These are phyloP conservation scores for Echites panduratus DNA, from an alignment of 257 asterid species.

Conservation along the genomic window DNA sequence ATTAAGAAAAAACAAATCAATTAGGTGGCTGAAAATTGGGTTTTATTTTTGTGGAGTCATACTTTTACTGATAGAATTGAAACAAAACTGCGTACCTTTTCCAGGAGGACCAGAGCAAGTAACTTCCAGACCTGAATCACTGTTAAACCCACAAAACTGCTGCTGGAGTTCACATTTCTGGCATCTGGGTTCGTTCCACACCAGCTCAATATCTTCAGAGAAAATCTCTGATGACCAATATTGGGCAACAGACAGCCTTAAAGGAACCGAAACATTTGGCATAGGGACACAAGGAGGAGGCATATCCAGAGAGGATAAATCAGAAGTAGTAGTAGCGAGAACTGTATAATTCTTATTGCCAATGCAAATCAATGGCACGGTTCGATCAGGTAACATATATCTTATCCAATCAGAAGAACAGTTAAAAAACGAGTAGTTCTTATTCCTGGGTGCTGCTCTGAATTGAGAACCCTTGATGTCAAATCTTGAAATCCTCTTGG, in stretches of 20 bases:
- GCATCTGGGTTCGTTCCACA: neutral
- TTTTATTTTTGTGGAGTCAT: no score
- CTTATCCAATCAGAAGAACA: slow-evolving; percentile 39
- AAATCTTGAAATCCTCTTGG: slow-evolving; percentile 50
- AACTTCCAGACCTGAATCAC: neutral
- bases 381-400: neutral
- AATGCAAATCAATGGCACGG: neutral
- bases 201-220: slow-evolving; percentile 1
- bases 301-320: neutral
- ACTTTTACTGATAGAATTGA: neutral
- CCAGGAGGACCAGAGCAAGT: neutral
- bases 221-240: neutral
- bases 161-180: neutral
- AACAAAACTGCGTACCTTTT: neutral
- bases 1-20: no score
- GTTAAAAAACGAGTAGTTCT: slow-evolving; percentile 35
- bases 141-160: slow-evolving; percentile 3
- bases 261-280: slow-evolving; percentile 2
- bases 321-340: neutral
- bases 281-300: neutral
- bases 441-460: slow-evolving; percentile 21
- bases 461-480: slow-evolving; percentile 35
- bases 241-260: neutral
- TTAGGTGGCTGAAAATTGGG: neutral
- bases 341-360: neutral